Conservation (phyloP, 2,329 filamentous ascomycete genomes). For the Macrophomina tecta region DNA sequence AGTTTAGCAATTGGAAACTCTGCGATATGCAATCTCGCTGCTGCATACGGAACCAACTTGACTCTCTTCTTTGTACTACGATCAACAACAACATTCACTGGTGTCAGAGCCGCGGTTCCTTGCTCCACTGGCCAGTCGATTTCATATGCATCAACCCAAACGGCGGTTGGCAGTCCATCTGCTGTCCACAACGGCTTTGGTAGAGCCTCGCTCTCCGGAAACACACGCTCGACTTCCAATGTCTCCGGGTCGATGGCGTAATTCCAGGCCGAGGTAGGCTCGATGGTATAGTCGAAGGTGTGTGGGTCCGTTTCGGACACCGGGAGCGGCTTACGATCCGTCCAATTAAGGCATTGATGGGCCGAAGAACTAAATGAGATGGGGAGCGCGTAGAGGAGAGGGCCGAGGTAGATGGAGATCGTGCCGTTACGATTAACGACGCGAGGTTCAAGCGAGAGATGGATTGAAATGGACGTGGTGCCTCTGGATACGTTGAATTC, state of each 20-base stretch:
- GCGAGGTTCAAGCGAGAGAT: not conserved
- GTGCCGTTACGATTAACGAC: not conserved
- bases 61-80: not conserved
- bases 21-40: not conserved
- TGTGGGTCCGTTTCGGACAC: not conserved
- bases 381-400: not conserved
- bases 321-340: not conserved
- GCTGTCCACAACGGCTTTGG: not conserved
- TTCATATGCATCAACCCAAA: not conserved
- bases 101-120: not conserved
- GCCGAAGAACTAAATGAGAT: not conserved
- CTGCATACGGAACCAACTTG: not conserved
- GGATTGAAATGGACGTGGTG: not conserved
- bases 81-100: not conserved
- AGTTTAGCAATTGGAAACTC: not conserved
- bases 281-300: not conserved
- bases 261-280: not conserved
- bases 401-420: not conserved
- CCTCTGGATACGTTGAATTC: not conserved
- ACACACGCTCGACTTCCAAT: not conserved
- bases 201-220: not conserved
- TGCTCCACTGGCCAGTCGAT: not conserved
- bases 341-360: not conserved
- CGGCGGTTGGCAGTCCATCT: not conserved
- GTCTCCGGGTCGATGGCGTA: constrained; percentile 7